Evolutionary conservation across 305 asterid species (phyloP).

Genomic region (Stenogyne calaminthoides): DNA sequence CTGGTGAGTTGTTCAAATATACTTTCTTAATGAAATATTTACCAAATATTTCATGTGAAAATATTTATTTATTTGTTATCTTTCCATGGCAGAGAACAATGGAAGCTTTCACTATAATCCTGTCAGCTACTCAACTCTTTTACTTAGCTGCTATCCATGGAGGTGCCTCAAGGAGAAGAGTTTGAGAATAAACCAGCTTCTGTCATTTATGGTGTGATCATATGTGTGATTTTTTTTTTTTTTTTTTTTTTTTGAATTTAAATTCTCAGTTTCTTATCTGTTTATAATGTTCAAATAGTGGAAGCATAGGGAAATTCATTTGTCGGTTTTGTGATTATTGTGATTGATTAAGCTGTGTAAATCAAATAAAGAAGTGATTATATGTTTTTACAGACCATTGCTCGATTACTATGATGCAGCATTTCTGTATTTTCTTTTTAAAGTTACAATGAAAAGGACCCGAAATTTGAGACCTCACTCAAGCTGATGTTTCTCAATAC

Average conservation of each 20-base stretch:
- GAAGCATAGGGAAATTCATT: slow-evolving; percentile 23
- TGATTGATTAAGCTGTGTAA: slow-evolving; percentile 23
- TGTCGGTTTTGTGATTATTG: slow-evolving; percentile 1
- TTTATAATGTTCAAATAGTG: slow-evolving; percentile 6
- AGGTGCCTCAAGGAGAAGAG: no score
- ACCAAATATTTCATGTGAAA: not conserved
- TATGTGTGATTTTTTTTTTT: not conserved
- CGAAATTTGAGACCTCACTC: no score
- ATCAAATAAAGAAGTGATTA: slow-evolving; percentile 17
- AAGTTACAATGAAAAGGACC: no score
- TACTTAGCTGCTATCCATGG: slow-evolving; percentile 68
- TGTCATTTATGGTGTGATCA: slow-evolving; percentile 6
- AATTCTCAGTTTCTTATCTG: no score
- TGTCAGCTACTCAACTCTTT: slow-evolving; percentile 68
- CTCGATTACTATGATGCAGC: no score
- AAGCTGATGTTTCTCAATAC: not conserved
- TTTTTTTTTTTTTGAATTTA: not conserved
- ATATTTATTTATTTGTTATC: not conserved
- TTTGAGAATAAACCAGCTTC: not conserved
- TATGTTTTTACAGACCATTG: no score
- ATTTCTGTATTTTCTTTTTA: no score
- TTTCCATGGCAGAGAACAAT: slow-evolving; percentile 64
- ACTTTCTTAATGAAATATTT: not conserved
- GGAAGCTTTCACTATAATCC: slow-evolving; percentile 85
- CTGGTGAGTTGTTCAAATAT: slow-evolving; percentile 55